phyloP scores from a whole-genome alignment of 352 stramenopile species.

The Globisporangium cystogenes region DNA sequence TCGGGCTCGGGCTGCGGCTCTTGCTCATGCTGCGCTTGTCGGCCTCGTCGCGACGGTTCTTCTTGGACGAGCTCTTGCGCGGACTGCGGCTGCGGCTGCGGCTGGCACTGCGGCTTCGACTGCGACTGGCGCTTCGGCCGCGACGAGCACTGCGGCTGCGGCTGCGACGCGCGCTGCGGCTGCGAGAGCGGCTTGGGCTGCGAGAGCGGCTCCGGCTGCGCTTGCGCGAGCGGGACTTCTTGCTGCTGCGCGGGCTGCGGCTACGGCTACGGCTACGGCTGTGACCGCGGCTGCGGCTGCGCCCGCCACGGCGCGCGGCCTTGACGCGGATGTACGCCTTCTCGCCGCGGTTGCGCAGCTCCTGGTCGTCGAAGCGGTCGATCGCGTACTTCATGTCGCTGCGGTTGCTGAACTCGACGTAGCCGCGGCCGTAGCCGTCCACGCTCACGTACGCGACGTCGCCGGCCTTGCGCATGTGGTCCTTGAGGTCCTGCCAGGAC shows the following conservation, averaged over 20 bases:
- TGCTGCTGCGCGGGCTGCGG: constrained; percentile 18
- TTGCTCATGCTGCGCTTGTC: constrained; percentile 15
- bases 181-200: constrained; percentile 24
- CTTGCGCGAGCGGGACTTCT: not conserved
- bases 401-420: constrained; percentile 65
- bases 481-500: constrained; percentile 70
- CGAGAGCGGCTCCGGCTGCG: constrained; percentile 19
- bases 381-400: constrained; percentile 69
- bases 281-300: constrained; percentile 30
- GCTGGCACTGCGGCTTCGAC: constrained; percentile 21
- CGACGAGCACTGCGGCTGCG: constrained; percentile 19
- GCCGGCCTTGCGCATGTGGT: constrained; percentile 54
- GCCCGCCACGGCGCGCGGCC: constrained; percentile 17
- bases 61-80: constrained; percentile 16
- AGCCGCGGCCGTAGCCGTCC: constrained; percentile 53
- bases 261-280: constrained; percentile 10
- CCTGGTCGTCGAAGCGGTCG: constrained; percentile 55
- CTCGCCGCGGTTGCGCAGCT: constrained; percentile 48
- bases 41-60: constrained; percentile 9
- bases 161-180: constrained; percentile 27
- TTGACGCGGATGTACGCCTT: constrained; percentile 49
- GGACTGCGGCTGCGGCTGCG: constrained; percentile 17
- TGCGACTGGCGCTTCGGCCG: constrained; percentile 26
- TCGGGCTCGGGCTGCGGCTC: constrained; percentile 9
- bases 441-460: constrained; percentile 71